Base-by-base conservation (phyloP, 2,329 filamentous ascomycete genomes). In the Tympanopsis confertula region DNA sequence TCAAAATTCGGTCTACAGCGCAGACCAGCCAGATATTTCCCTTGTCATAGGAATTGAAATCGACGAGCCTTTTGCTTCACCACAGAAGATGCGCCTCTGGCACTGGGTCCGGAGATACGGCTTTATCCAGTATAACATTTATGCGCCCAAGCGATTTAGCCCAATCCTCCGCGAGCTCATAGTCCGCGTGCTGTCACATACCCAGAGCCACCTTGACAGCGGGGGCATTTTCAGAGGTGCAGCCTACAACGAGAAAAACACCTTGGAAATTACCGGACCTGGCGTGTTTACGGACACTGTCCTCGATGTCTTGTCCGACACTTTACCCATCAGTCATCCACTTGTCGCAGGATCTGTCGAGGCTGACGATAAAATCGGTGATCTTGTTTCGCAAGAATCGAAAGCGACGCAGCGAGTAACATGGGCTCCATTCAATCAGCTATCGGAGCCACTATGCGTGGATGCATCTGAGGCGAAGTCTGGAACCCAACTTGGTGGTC, bases 91-190 rank as follows among this genome's bases (percentile, higher is more conserved):
- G 51, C 47, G 38, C 14, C 42, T 50, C 22, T 58, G 55, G 55
- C 52, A 49, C 38, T 58, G 55, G 55, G 51, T 43, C 22, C 40
- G 55, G 29, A 49, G 46, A 20, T 57, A 58, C 35, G 51, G 52
- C 1, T 49, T 58, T 22, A 47, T 54, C 7, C 55, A 58, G 30
- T 58, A 56, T 30, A 51, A 46, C 5, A 50, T 58, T 26, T 57
- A 51, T n/a, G 55, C 55, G 4, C 54, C 54, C 1, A 48, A 42
- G 14, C 51, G 53, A 4, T 58, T 58, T 43, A 57, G 53, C 28
- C 55, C 55, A 2, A 26, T 58, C 0, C 45, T 57, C 1, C 44
- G 53, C 13, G 47, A 52, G 26, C 44, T 48, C 1, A 52, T 58
- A 14, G 49, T 56, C 12, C 47, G 54, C 5, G 52, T 49, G 1